A percentile compares a stretch with the other conserved stretches of the same genome.
These are phyloP conservation scores for Exobasidium rhododendri DNA, from an alignment of 1,284 basidiomycete species.

Conservation along the genomic window DNA sequence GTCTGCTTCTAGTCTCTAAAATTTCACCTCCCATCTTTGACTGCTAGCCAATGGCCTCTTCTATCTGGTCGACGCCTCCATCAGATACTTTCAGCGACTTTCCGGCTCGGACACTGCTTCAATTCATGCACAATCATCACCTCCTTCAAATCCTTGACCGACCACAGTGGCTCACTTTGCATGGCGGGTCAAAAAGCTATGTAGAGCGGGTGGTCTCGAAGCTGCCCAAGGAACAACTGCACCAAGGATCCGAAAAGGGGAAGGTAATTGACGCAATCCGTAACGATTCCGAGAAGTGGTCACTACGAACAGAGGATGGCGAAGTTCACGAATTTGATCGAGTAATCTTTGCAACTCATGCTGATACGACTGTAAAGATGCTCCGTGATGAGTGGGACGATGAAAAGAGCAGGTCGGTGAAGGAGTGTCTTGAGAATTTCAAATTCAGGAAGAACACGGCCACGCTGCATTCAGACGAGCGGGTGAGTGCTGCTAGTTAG, in stretches of 20 bases:
- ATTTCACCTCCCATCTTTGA: neutral
- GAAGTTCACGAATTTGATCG: constrained; percentile 64
- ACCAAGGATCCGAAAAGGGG: constrained; percentile 21
- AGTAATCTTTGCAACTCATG: constrained; percentile 74
- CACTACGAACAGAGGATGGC: constrained; percentile 59
- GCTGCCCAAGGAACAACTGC: constrained; percentile 18
- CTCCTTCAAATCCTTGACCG: constrained; percentile 71
- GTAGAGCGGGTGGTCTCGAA: constrained; percentile 30
- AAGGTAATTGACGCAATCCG: constrained; percentile 10
- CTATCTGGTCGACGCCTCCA: constrained; percentile 76
- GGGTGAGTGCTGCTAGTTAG: constrained; percentile 55
- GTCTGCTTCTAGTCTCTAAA: too few relatives aligned
- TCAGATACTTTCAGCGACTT: constrained; percentile 70
- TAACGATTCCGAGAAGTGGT: constrained; percentile 20
- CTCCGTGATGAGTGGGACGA: constrained; percentile 64
- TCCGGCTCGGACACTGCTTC: constrained; percentile 69
- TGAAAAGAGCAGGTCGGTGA: constrained; percentile 60
- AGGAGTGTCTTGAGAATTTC: constrained; percentile 19
- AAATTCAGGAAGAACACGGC: constrained; percentile 69
- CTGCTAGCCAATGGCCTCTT: constrained; percentile 43
- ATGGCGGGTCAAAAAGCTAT: constrained; percentile 61
- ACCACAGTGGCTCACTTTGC: constrained; percentile 72
- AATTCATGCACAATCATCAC: constrained; percentile 77
- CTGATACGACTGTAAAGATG: constrained; percentile 63
- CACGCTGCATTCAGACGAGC: constrained; percentile 64